phyloP scores from a whole-genome alignment of 2,329 filamentous ascomycete species.

The Exophiala aquamarina region DNA sequence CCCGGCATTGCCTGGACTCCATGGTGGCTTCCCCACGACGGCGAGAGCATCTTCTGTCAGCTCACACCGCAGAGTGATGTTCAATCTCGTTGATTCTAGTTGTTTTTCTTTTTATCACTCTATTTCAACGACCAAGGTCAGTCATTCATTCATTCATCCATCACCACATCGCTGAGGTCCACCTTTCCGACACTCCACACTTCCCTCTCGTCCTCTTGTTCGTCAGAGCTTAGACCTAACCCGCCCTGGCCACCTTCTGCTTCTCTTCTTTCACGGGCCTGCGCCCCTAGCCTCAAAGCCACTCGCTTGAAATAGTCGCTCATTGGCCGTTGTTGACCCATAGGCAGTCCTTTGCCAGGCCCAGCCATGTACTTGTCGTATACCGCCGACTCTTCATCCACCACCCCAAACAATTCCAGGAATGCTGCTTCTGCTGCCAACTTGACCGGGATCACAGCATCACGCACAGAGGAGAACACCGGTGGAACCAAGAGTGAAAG shows the following conservation, averaged over 20 bases:
- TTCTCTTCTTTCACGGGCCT: slow-evolving; percentile 84
- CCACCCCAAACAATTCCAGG: slow-evolving; percentile 83
- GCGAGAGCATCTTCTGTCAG: no score
- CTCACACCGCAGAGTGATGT: no score
- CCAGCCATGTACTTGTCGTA: slow-evolving; percentile 86
- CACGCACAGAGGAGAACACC: slow-evolving; percentile 86
- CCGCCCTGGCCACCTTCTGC: slow-evolving; percentile 88
- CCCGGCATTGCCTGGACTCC: no score
- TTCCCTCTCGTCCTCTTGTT: slow-evolving; percentile 90
- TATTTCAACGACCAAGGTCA: no score
- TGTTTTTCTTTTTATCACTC: no score
- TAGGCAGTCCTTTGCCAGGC: slow-evolving; percentile 59
- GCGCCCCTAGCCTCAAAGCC: slow-evolving; percentile 76
- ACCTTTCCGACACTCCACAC: slow-evolving; percentile 94
- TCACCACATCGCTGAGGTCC: slow-evolving; percentile 58
- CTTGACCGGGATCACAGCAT: slow-evolving; percentile 92
- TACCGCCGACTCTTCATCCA: slow-evolving; percentile 78
- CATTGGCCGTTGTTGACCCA: slow-evolving; percentile 70
- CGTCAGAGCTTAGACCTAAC: slow-evolving; percentile 82
- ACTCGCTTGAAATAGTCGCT: slow-evolving; percentile 96
- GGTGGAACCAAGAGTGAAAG: slow-evolving; percentile 75
- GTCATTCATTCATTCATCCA: no score
- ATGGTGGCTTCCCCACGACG: no score
- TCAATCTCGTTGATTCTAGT: no score
- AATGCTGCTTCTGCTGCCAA: slow-evolving; percentile 93